Evolutionary conservation across 2,329 filamentous ascomycete genomes (phyloP).

Genomic region (Penicillium sp.): DNA sequence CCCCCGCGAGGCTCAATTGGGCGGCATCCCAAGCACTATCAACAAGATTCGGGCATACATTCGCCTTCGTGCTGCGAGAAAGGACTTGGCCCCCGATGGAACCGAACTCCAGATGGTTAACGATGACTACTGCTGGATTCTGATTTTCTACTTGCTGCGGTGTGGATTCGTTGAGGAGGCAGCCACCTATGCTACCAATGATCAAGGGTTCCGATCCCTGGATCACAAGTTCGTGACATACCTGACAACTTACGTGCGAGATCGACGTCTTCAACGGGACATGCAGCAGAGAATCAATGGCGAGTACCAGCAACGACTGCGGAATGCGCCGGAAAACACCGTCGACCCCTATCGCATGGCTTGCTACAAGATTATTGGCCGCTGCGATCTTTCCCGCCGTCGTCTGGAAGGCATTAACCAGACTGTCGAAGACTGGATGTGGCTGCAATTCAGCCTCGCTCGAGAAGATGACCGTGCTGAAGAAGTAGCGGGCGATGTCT

Average conservation of each 20-base stretch:
- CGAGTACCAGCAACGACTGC: slow-evolving; percentile 82
- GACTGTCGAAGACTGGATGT: slow-evolving; percentile 67
- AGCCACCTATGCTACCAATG: slow-evolving; percentile 79
- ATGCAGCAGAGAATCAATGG: slow-evolving; percentile 85
- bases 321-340: slow-evolving; percentile 81
- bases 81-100: slow-evolving; percentile 81
- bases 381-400: slow-evolving; percentile 62
- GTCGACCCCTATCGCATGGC: slow-evolving; percentile 95
- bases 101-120: slow-evolving; percentile 77
- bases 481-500: slow-evolving; percentile 64
- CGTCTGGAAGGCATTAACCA: slow-evolving; percentile 61
- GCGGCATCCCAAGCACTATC: slow-evolving; percentile 81
- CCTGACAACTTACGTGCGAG: slow-evolving; percentile 79
- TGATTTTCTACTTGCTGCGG: slow-evolving; percentile 88
- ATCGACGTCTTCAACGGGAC: slow-evolving; percentile 74
- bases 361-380: slow-evolving; percentile 96
- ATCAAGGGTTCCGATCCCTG: slow-evolving; percentile 80
- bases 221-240: slow-evolving; percentile 90
- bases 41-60: slow-evolving; percentile 95
- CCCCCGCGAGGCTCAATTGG: slow-evolving; percentile 83
- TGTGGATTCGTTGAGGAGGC: slow-evolving; percentile 84
- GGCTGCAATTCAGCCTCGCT: slow-evolving; percentile 66
- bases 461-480: slow-evolving; percentile 63
- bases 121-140: slow-evolving; percentile 87
- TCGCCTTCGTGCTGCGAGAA: slow-evolving; percentile 74